These are phyloP conservation scores for Excoecaria agallocha DNA, from an alignment of 345 rosid genomes.

Conservation along the genomic window DNA sequence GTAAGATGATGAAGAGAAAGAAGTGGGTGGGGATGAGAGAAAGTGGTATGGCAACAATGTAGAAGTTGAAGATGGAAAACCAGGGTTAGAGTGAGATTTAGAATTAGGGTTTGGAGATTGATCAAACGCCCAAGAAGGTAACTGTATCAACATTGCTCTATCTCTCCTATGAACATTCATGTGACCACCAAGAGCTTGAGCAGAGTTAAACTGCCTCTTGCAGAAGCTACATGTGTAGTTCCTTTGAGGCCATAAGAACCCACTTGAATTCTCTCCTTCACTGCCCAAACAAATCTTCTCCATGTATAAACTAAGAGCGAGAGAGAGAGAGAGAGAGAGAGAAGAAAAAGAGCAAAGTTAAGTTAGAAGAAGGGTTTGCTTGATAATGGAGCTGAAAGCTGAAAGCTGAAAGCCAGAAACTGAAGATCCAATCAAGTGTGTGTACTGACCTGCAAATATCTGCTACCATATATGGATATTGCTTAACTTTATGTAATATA, in stretches of 20 bases:
- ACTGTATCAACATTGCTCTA: constrained; percentile 52
- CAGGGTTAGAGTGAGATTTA: constrained; percentile 26
- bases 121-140: constrained; percentile 47
- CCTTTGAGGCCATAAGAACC: constrained; percentile 46
- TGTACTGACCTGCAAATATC: constrained; percentile 23
- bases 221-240: constrained; percentile 60
- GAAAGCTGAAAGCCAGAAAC: constrained; percentile 13
- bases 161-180: constrained; percentile 77
- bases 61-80: constrained; percentile 23
- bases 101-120: constrained; percentile 28
- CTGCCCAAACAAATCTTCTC: constrained; percentile 9
- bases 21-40: background rate
- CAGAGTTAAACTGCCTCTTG: constrained; percentile 53
- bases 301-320: constrained; percentile 8
- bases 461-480: constrained; percentile 28
- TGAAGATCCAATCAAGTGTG: constrained; percentile 12
- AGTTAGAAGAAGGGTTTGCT: constrained; percentile 6
- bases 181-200: constrained; percentile 80
- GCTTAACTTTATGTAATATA: constrained; percentile 19
- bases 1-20: constrained; percentile 30
- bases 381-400: too few relatives aligned
- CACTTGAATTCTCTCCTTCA: constrained; percentile 20
- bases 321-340: constrained; percentile 3
- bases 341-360: background rate
- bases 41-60: constrained; percentile 13